Conservation (phyloP, 768 basidiomycete species). For the Hortiboletus flavorubellus region DNA sequence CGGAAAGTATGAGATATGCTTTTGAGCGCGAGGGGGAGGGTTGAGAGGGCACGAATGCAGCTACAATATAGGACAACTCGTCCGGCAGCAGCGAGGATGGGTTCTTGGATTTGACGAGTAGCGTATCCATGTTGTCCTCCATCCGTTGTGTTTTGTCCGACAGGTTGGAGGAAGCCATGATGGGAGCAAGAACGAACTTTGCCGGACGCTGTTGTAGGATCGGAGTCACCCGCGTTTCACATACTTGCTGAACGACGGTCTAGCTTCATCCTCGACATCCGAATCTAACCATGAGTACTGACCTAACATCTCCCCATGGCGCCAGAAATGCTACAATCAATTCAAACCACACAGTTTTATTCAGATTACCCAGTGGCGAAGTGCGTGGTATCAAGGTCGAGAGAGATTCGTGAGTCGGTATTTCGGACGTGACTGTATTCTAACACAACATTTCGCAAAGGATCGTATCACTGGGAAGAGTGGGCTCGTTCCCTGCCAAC, state of each 20-base stretch:
- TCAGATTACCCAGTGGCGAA: conserved; percentile 77
- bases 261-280: neutral
- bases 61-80: conserved; percentile 51
- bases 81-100: conserved; percentile 43
- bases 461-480: conserved; percentile 73
- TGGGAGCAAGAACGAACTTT: neutral
- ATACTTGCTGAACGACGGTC: too few species aligned
- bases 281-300: conserved; percentile 13
- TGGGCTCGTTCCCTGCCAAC: conserved; percentile 76
- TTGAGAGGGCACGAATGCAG: conserved; percentile 50
- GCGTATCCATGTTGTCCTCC: conserved; percentile 23
- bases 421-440: neutral
- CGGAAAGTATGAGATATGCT: conserved; percentile 66
- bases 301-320: conserved; percentile 2
- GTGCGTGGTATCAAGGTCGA: conserved; percentile 73
- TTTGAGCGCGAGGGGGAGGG: conserved; percentile 52
- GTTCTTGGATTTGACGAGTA: conserved; percentile 35
- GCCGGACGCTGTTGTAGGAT: too few species aligned
- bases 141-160: neutral
- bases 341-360: conserved; percentile 71
- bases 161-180: conserved; percentile 12
- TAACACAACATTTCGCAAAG: conserved; percentile 37
- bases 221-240: too few species aligned
- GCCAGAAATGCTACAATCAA: conserved; percentile 43
- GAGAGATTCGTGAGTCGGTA: conserved; percentile 57